Evolutionary conservation across 495 filamentous ascomycete species (phyloP).

Genomic region (Barbatosphaeria neglecta): DNA sequence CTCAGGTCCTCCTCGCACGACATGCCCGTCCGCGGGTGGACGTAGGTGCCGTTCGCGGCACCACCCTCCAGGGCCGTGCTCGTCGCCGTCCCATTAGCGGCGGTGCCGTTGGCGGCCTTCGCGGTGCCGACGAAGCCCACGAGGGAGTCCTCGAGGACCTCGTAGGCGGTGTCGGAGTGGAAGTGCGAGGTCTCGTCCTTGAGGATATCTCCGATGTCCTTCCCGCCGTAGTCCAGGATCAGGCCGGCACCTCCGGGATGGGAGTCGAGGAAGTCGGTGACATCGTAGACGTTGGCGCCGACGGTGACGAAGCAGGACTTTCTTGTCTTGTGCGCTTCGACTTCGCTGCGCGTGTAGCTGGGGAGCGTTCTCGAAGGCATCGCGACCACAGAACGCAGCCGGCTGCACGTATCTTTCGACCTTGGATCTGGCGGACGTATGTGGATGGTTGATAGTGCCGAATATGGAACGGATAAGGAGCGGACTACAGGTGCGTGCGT

Average conservation of each 20-base stretch:
- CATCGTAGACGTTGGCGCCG: slow-evolving; percentile 84
- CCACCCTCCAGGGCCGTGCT: slow-evolving; percentile 7
- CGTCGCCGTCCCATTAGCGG: slow-evolving; percentile 13
- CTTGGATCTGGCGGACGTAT: too few relatives aligned
- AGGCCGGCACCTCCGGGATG: slow-evolving; percentile 88
- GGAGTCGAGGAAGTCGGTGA: slow-evolving; percentile 75
- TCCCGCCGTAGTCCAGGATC: slow-evolving; percentile 80
- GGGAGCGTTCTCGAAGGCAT: slow-evolving; percentile 54
- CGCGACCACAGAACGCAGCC: too few relatives aligned
- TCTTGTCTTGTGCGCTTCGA: slow-evolving; percentile 64
- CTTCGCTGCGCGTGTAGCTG: slow-evolving; percentile 64
- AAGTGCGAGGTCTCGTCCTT: slow-evolving; percentile 71
- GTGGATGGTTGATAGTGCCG: too few relatives aligned
- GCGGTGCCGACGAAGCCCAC: slow-evolving; percentile 61
- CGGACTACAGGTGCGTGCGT: too few relatives aligned
- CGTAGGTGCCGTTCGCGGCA: slow-evolving; percentile 27
- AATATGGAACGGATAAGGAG: too few relatives aligned
- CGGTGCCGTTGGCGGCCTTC: slow-evolving; percentile 19
- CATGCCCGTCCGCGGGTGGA: slow-evolving; percentile 74
- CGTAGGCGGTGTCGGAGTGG: slow-evolving; percentile 85
- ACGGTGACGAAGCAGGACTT: slow-evolving; percentile 91
- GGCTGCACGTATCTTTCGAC: too few relatives aligned
- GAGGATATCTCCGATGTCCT: slow-evolving; percentile 75
- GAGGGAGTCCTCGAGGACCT: slow-evolving; percentile 69
- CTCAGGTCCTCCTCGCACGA: slow-evolving; percentile 74